Evolutionary conservation across 2,329 filamentous ascomycete genomes (phyloP), one percentile per base, ranked within the genome.

Genomic region (Colletotrichum sp.): DNA sequence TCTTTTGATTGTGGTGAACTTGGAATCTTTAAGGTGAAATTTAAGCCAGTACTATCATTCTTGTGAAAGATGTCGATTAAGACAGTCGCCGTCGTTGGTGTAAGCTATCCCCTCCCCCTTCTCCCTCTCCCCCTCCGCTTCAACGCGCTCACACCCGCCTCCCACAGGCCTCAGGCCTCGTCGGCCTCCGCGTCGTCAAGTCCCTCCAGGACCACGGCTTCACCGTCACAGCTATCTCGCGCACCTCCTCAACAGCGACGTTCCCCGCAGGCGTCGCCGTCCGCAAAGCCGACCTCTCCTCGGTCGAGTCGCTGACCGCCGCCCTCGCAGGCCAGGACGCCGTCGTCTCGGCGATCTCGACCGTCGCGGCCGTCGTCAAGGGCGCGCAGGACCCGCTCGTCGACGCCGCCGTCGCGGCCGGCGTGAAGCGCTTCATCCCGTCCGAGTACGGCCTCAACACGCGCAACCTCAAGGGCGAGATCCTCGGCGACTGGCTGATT

Each of bases 351-450:
- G 83, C 87, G 3, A 83, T 91, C 39, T 86, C 85, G 16, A 80
- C 89, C 8, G 59, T 76, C 6, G 77, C 70, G 5, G 75, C 79
- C 6, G 63, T 75, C 21, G 68, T 75, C 7, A 69, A 64, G 36
- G 89, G 91, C 77, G 81, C 83, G 21, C 90, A 92, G 78, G 82
- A 84, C 49, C 85, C 84, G 39, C 81, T 92, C 72, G 87, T 91
- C 60, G 88, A 91, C 69, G 90, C 89, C 4, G 86, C 89, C 24
- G 84, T 90, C 26, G 84, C 84, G 6, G 90, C 89, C 7, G 89
- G 89, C 16, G 89, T 92, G 7, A 86, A 89, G 79, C 85, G 88
- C 24, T 90, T 91, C 81, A 83, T 92, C 30, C 89, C 90, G 7
- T 87, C 87, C 10, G 90, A 92, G 76, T 92, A 87, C 62, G 78